Percentiles rank a stretch among this genome's conserved stretches.
Evolutionary conservation across 345 rosid species (phyloP).

Genomic region (Murraya paniculata): DNA sequence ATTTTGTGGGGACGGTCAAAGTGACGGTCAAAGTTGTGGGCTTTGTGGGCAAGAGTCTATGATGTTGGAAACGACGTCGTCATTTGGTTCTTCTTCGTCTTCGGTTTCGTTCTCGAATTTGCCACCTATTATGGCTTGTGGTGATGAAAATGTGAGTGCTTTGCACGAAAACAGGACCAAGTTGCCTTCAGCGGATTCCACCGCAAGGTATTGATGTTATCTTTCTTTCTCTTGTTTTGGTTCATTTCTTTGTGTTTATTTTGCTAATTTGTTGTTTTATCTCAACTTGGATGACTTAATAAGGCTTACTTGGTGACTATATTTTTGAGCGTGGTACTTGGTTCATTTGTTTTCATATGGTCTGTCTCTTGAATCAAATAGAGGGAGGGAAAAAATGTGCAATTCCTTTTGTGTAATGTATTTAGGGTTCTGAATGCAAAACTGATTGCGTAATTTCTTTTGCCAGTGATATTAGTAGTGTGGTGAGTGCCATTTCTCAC

Average conservation of each 20-base stretch:
- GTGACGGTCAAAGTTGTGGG: constrained; percentile 8
- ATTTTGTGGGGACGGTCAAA: constrained; percentile 23
- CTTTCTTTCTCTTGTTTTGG: neutral
- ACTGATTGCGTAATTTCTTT: constrained; percentile 9
- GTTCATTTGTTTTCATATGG: neutral
- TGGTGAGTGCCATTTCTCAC: constrained; percentile 18
- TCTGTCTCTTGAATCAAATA: neutral
- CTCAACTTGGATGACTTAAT: neutral
- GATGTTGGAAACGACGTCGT: constrained; percentile 64
- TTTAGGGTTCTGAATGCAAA: neutral
- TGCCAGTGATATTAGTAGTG: constrained; percentile 35
- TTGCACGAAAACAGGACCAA: constrained; percentile 30
- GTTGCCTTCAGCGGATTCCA: constrained; percentile 39
- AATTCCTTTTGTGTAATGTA: neutral
- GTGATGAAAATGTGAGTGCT: constrained; percentile 34
- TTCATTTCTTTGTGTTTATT: neutral
- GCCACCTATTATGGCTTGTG: constrained; percentile 46
- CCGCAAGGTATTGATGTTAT: constrained; percentile 39
- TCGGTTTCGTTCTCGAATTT: constrained; percentile 56
- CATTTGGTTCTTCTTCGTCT: constrained; percentile 80
- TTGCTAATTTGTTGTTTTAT: constrained; percentile 6
- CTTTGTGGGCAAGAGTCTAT: constrained; percentile 59
- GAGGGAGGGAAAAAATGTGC: too few relatives aligned
- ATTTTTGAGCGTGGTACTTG: neutral
- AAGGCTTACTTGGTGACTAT: neutral